Evolutionary conservation across 495 filamentous ascomycete species (phyloP), one percentile per base, ranked within the genome.

Genomic region (Friedmanniomyces simplex): DNA sequence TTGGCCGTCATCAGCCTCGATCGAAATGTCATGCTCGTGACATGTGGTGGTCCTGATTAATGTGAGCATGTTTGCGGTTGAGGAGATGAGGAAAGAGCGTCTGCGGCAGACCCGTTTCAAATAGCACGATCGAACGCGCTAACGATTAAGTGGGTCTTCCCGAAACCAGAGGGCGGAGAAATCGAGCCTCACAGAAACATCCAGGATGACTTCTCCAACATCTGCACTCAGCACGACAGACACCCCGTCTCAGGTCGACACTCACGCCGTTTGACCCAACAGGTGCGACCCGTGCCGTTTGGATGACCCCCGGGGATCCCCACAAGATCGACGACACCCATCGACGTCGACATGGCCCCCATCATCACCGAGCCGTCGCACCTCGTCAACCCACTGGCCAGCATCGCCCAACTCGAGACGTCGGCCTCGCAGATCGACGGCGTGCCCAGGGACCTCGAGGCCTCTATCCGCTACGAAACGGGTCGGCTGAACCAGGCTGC

Each of bases 361-460:
- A 62, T 64, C 26, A 48, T 43, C 4, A 32, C 3, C 5, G 53
- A 46, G 18, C 42, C 47, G 1, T 81, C 77, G 37, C 75, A 79
- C 60, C 78, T 96, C 57, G 83, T 83, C 6, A 97, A 97, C 67
- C 82, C 90, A 8, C 81, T 97, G 25, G 88, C 87, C n/a, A 91
- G 89, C 16, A 73, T 82, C 6, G 78, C 83, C 20, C 93, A 97
- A 67, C 78, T 98, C 12, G 78, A 81, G 54, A 82, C 76, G 62
- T 84, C 86, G 4, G 77, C 76, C 7, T 87, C 81, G 6, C 79
- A 78, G 21, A 73, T 82, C 24, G 85, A 88, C 69, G 83, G 82
- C 30, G 74, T 96, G 6, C 83, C 91, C 0, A 68, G 78, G 16
- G 87, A 91, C 57, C 79, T 96, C 13, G 89, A 95, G 72, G 79